These are phyloP conservation scores for Aphanomyces invadans DNA, from an alignment of 352 stramenopile genomes.

Conservation along the genomic window DNA sequence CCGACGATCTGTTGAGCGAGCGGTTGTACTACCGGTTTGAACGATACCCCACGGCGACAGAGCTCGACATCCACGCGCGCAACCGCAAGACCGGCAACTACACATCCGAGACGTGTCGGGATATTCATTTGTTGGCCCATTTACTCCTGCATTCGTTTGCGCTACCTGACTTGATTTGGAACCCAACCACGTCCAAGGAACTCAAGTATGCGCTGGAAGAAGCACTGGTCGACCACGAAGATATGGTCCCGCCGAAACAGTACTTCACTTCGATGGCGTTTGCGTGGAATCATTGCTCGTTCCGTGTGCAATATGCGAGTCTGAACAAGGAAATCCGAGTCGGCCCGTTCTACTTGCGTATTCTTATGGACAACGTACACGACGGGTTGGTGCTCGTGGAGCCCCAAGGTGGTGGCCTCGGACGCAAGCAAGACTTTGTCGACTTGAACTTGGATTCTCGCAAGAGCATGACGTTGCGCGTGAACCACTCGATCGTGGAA, in stretches of 20 bases:
- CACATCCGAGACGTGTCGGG: conserved; percentile 51
- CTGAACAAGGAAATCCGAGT: conserved; percentile 58
- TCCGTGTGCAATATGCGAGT: conserved; percentile 45
- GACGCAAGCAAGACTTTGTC: not conserved
- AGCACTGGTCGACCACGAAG: conserved; percentile 29
- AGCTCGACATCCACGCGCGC: not conserved
- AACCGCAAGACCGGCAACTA: conserved; percentile 44
- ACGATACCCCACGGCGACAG: not conserved
- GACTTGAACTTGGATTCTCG: conserved; percentile 5
- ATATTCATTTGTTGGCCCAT: conserved; percentile 55
- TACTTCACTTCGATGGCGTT: conserved; percentile 8
- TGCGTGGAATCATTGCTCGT: conserved; percentile 22
- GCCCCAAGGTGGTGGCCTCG: not conserved
- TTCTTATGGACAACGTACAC: conserved; percentile 57
- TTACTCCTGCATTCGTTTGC: conserved; percentile 65
- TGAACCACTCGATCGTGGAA: conserved; percentile 56
- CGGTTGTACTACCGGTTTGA: not conserved
- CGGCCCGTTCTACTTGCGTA: conserved; percentile 56
- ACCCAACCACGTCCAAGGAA: conserved; percentile 44
- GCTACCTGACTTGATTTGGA: conserved; percentile 77
- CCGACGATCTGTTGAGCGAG: not conserved
- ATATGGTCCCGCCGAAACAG: not conserved
- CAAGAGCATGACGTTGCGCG: conserved; percentile 26
- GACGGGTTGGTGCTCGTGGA: conserved; percentile 33
- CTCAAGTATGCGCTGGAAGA: conserved; percentile 41